Evolutionary conservation across 306 rosid species (phyloP).

Genomic region (Casuarina glauca): DNA sequence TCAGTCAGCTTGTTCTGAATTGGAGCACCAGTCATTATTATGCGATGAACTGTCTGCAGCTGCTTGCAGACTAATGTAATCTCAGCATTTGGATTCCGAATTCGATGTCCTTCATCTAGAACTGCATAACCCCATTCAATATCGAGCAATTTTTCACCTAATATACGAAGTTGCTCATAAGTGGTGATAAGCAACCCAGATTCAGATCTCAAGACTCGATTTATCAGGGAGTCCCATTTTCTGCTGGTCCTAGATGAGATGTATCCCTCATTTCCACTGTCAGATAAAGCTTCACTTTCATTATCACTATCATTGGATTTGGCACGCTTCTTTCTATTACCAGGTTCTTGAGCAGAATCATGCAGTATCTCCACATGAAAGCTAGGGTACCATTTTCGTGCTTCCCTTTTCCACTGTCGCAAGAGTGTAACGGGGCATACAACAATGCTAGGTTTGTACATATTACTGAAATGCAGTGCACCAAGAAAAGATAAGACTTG

Average conservation of each 20-base stretch:
- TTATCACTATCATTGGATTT: constrained; percentile 65
- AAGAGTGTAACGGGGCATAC: constrained; percentile 94
- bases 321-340: constrained; percentile 53
- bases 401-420: constrained; percentile 97
- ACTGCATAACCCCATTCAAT: constrained; percentile 94
- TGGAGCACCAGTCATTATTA: constrained; percentile 97
- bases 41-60: constrained; percentile 90
- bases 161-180: constrained; percentile 88
- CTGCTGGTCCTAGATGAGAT: constrained; percentile 44
- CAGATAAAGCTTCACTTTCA: constrained; percentile 62
- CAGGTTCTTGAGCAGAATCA: constrained; percentile 77
- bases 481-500: constrained; percentile 91
- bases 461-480: constrained; percentile 87
- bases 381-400: constrained; percentile 80
- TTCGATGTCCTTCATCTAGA: constrained; percentile 93
- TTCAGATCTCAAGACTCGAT: constrained; percentile 66
- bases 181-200: constrained; percentile 93
- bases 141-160: constrained; percentile 79
- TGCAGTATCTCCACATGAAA: constrained; percentile 83
- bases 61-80: constrained; percentile 88
- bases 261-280: constrained; percentile 48
- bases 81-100: constrained; percentile 96
- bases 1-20: constrained; percentile 95
- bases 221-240: constrained; percentile 82
- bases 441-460: constrained; percentile 86